Evolutionary conservation across 352 stramenopile species (phyloP).

Genomic region (Phytopythium boreale): DNA sequence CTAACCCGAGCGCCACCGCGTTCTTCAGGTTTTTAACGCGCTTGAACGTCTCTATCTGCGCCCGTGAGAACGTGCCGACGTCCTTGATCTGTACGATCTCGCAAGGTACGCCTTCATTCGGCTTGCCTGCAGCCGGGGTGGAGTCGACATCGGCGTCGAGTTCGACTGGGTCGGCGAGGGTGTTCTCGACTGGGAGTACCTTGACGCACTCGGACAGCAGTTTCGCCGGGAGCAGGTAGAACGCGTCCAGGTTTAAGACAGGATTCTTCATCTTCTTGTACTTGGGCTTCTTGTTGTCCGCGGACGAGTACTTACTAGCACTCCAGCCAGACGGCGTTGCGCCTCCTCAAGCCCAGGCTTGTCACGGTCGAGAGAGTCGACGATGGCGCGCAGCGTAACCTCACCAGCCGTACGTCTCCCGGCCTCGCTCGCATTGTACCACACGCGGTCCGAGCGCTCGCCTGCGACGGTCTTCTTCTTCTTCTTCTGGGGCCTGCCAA

Average conservation of each 20-base stretch:
- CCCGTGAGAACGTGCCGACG: not conserved
- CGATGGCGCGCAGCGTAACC: too few relatives aligned
- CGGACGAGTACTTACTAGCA: not conserved
- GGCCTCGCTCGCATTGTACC: too few relatives aligned
- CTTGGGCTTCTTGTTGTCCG: not conserved
- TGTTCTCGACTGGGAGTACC: too few relatives aligned
- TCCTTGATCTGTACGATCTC: slow-evolving; percentile 3
- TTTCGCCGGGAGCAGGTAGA: not conserved
- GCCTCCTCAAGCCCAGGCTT: not conserved
- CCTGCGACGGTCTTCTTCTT: too few relatives aligned
- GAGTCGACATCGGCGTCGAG: too few relatives aligned
- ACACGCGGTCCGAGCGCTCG: too few relatives aligned
- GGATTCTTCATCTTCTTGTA: slow-evolving; percentile 5
- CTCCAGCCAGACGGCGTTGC: not conserved
- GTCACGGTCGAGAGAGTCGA: not conserved
- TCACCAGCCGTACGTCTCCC: too few relatives aligned
- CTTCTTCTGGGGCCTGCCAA: too few relatives aligned
- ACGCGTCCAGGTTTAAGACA: slow-evolving; percentile 6
- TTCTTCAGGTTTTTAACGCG: not conserved
- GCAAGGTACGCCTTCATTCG: not conserved
- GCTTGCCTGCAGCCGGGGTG: too few relatives aligned
- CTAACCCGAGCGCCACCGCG: not conserved
- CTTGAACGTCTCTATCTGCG: slow-evolving; percentile 3
- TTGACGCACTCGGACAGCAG: too few relatives aligned
- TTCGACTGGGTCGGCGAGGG: too few relatives aligned